phyloP scores from a whole-genome alignment of 768 basidiomycete genomes.

The Gloeostereum incarnatum region DNA sequence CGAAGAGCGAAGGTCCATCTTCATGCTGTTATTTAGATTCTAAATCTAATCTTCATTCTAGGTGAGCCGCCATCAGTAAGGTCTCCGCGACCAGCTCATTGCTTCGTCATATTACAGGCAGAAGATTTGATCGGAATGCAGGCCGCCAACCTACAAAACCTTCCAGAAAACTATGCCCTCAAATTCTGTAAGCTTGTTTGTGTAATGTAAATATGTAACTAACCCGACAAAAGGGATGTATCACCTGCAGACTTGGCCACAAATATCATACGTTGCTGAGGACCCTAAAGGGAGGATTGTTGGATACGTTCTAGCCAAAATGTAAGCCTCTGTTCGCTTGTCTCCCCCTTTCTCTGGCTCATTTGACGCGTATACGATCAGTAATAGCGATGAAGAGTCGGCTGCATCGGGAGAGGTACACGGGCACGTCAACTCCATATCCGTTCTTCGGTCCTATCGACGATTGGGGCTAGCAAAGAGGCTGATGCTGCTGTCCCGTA shows the following conservation, averaged over 20 bases:
- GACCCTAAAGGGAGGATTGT: slow-evolving; percentile 85
- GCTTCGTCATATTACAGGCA: slow-evolving; percentile 36
- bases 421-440: slow-evolving; percentile 96
- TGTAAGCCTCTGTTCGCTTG: slow-evolving; percentile 37
- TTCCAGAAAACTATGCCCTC: slow-evolving; percentile 88
- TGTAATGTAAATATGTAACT: neutral
- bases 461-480: slow-evolving; percentile 91
- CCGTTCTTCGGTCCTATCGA: slow-evolving; percentile 82
- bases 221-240: slow-evolving; percentile 57
- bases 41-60: slow-evolving; percentile 10
- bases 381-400: slow-evolving; percentile 23
- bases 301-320: slow-evolving; percentile 93
- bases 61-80: neutral
- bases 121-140: slow-evolving; percentile 92
- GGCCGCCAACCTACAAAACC: slow-evolving; percentile 85
- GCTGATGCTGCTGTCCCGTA: slow-evolving; percentile 89
- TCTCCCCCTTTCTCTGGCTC: no score
- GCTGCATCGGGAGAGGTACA: slow-evolving; percentile 57
- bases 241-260: slow-evolving; percentile 87
- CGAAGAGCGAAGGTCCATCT: no score
- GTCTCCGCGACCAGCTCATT: slow-evolving; percentile 7
- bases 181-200: slow-evolving; percentile 49
- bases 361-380: neutral
- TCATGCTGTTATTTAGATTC: no score
- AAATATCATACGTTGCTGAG: slow-evolving; percentile 88